A percentile compares a stretch with the other conserved stretches of the same genome.
phyloP scores from a whole-genome alignment of 176 grass and related monocot genomes.

The Otatea glauca region DNA sequence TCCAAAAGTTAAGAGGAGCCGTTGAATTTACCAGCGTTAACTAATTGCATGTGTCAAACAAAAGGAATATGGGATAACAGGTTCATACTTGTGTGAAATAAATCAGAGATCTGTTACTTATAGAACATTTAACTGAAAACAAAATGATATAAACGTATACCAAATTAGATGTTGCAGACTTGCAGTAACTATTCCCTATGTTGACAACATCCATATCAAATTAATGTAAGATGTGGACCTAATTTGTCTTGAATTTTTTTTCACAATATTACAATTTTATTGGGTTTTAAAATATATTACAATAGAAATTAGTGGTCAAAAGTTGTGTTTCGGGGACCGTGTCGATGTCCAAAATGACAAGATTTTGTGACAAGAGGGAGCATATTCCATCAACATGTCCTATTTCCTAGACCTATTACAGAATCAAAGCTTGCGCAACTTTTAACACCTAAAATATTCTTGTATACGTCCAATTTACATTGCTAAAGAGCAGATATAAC shows the following conservation, averaged over 20 bases:
- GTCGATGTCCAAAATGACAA: no score
- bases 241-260: no score
- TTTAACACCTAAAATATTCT: constrained; percentile 11
- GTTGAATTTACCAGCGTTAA: constrained; percentile 1
- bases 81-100: constrained; percentile 25
- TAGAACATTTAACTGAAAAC: neutral
- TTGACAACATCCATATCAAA: neutral
- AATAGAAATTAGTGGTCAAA: no score
- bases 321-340: no score
- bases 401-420: constrained; percentile 32
- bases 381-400: neutral
- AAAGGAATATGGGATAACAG: neutral
- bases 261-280: no score
- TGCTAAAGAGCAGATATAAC: constrained; percentile 30
- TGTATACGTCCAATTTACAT: neutral
- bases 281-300: no score
- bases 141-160: neutral
- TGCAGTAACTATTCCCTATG: neutral
- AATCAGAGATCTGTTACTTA: constrained; percentile 16
- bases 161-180: constrained; percentile 14
- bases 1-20: constrained; percentile 17
- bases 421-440: neutral
- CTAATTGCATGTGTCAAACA: constrained; percentile 30
- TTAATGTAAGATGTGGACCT: neutral
- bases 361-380: no score